Conservation (phyloP, 2,329 filamentous ascomycete genomes). For the Fusarium coffeatum region DNA sequence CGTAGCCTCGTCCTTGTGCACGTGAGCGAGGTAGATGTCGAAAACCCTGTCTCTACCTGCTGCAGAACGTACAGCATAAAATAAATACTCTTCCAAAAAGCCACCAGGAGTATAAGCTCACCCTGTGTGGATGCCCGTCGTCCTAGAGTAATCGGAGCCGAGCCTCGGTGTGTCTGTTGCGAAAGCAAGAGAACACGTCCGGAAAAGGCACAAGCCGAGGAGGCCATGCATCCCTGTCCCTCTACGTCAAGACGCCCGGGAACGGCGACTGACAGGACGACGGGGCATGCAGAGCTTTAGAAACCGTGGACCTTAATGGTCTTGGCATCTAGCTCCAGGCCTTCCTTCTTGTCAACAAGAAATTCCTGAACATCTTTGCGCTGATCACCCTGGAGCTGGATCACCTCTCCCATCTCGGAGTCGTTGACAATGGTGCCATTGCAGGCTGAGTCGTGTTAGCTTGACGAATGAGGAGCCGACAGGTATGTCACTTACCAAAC, state of each 20-base stretch:
- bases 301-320: conserved; percentile 87
- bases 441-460: conserved; percentile 73
- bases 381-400: conserved; percentile 99
- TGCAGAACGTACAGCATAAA: conserved; percentile 38
- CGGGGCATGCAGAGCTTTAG: conserved; percentile 56
- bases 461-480: background rate
- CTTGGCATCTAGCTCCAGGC: conserved; percentile 93
- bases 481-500: conserved; percentile 75
- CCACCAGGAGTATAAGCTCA: conserved; percentile 44
- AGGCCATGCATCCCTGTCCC: conserved; percentile 50
- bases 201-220: conserved; percentile 47
- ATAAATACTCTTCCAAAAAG: conserved; percentile 47
- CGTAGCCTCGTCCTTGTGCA: conserved; percentile 47
- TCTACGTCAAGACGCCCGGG: conserved; percentile 49
- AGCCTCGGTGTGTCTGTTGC: conserved; percentile 48
- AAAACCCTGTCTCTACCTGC: conserved; percentile 16
- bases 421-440: conserved; percentile 99
- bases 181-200: conserved; percentile 41
- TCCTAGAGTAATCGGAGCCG: conserved; percentile 50
- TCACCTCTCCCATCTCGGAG: conserved; percentile 98
- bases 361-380: conserved; percentile 99
- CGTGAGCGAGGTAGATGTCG: conserved; percentile 34
- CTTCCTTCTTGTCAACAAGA: conserved; percentile 94
- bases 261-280: conserved; percentile 53
- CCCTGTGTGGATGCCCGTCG: conserved; percentile 49